These are phyloP conservation scores for Ustilago nuda DNA, from an alignment of 1,284 basidiomycete genomes.

Conservation along the genomic window DNA sequence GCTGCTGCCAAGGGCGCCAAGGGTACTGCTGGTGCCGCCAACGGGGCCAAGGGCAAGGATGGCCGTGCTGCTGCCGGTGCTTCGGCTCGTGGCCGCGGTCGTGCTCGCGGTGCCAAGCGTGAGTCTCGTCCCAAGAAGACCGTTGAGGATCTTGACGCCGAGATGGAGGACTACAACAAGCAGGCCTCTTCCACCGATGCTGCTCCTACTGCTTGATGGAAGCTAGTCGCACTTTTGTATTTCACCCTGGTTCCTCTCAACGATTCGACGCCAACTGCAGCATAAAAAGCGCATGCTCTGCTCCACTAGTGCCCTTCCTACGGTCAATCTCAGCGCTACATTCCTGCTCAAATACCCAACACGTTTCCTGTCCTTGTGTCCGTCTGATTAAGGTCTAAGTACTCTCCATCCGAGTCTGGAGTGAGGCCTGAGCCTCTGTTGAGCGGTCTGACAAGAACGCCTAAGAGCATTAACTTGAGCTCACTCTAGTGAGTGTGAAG, in stretches of 20 bases:
- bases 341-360: background rate
- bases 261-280: background rate
- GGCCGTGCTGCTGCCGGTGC: conserved; percentile 37
- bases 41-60: conserved; percentile 32
- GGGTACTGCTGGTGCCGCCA: conserved; percentile 36
- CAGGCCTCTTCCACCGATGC: conserved; percentile 49
- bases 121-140: conserved; percentile 73
- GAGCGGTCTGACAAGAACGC: background rate
- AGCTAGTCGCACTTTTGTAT: background rate
- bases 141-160: conserved; percentile 74
- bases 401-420: background rate
- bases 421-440: background rate
- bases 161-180: conserved; percentile 73
- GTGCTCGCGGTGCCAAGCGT: conserved; percentile 70
- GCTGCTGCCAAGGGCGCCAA: conserved; percentile 41
- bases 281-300: background rate
- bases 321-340: conserved; percentile 7
- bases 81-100: conserved; percentile 71
- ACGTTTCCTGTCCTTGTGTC: background rate
- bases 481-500: background rate
- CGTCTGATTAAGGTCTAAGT: background rate
- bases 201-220: conserved; percentile 34
- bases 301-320: background rate
- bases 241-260: background rate
- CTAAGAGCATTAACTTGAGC: background rate